These are phyloP conservation scores for Fusarium sp. DNA, from an alignment of 2,329 filamentous ascomycete genomes.

Conservation along the genomic window DNA sequence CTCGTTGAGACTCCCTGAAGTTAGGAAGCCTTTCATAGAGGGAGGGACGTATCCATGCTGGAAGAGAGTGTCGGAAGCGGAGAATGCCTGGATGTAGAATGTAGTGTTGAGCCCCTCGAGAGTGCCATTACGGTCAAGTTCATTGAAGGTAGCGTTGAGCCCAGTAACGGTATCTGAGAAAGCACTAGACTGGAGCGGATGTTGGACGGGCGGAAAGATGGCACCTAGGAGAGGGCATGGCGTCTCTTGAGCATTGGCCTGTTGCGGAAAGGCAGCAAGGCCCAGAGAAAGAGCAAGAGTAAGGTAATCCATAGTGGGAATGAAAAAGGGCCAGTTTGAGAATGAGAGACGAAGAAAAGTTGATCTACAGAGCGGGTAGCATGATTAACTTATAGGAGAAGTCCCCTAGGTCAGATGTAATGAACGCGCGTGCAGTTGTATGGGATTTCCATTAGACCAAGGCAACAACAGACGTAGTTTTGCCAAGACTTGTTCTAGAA, in stretches of 20 bases:
- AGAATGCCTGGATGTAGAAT: conserved; percentile 6
- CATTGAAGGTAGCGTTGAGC: neutral
- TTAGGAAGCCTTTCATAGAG: neutral
- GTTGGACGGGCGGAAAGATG: neutral
- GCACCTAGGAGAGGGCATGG: conserved; percentile 1
- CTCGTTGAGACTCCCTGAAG: neutral
- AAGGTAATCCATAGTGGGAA: neutral
- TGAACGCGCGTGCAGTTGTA: neutral
- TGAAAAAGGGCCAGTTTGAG: rapidly evolving
- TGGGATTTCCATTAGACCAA: neutral
- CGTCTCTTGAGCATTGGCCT: neutral
- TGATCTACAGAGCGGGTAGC: rapidly evolving
- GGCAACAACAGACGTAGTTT: rapidly evolving
- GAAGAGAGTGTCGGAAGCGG: neutral
- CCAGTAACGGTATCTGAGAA: neutral
- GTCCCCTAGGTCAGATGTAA: neutral
- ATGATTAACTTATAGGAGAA: neutral
- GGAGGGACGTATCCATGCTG: neutral
- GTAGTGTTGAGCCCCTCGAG: neutral
- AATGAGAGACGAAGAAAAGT: neutral
- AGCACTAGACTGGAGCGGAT: neutral
- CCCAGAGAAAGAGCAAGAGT: neutral
- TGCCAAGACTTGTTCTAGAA: neutral
- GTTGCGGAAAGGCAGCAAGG: neutral
- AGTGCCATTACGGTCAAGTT: neutral